phyloP scores from a whole-genome alignment of 306 rosid species.

The Neltuma alba region DNA sequence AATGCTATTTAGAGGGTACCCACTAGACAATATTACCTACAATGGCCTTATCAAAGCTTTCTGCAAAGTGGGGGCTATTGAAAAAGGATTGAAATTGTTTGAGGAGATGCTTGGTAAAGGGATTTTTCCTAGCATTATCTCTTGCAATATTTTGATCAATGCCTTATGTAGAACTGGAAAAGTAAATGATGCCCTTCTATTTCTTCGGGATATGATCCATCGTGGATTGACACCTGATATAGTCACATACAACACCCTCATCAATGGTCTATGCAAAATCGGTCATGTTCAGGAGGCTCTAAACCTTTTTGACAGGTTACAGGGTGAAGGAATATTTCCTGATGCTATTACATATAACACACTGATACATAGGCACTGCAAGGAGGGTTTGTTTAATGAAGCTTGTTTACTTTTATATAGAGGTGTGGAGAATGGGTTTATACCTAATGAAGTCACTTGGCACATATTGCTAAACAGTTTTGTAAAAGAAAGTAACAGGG shows the following conservation, averaged over 20 bases:
- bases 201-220: slow-evolving; percentile 74
- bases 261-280: slow-evolving; percentile 84
- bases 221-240: slow-evolving; percentile 74
- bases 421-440: slow-evolving; percentile 71
- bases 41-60: slow-evolving; percentile 77
- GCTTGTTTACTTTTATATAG: slow-evolving; percentile 68
- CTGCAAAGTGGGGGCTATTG: slow-evolving; percentile 76
- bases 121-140: slow-evolving; percentile 50
- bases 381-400: slow-evolving; percentile 59
- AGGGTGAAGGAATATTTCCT: slow-evolving; percentile 66
- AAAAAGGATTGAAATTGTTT: slow-evolving; percentile 64
- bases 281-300: slow-evolving; percentile 65
- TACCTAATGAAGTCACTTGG: slow-evolving; percentile 83
- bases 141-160: slow-evolving; percentile 82
- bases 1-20: slow-evolving; percentile 81
- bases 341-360: slow-evolving; percentile 87
- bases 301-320: slow-evolving; percentile 72
- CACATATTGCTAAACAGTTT: slow-evolving; percentile 59
- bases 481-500: slow-evolving; percentile 42
- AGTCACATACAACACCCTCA: slow-evolving; percentile 83
- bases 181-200: slow-evolving; percentile 68
- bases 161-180: slow-evolving; percentile 73
- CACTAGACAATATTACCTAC: slow-evolving; percentile 79
- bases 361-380: slow-evolving; percentile 67
- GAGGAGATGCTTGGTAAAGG: slow-evolving; percentile 86